phyloP scores from a whole-genome alignment of 352 stramenopile species.

The Pythium sukuiense region DNA sequence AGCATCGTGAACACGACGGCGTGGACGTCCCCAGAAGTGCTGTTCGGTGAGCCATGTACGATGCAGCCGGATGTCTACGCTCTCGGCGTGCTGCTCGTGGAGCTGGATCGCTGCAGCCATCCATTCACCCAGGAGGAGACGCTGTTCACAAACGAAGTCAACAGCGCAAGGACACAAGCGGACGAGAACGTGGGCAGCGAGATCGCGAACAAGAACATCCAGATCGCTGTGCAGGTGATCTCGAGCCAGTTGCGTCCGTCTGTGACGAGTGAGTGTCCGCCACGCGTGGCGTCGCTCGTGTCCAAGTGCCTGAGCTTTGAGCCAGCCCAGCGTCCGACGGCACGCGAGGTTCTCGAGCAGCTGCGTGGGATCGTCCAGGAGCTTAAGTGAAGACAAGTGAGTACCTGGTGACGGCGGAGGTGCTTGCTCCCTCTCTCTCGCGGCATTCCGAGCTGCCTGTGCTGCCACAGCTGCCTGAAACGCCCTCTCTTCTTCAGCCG shows the following conservation, averaged over 20 bases:
- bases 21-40: constrained; percentile 14
- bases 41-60: constrained; percentile 23
- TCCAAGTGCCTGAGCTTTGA: constrained; percentile 4
- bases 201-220: constrained; percentile 12
- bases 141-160: not conserved
- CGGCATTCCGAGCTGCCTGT: too few species aligned
- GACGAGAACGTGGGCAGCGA: not conserved
- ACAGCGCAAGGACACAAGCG: not conserved
- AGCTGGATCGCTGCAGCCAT: constrained; percentile 22
- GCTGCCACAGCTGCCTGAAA: too few species aligned
- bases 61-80: constrained; percentile 32
- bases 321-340: not conserved
- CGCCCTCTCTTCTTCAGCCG: too few species aligned
- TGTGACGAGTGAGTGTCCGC: not conserved
- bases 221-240: constrained; percentile 18
- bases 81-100: constrained; percentile 28
- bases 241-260: constrained; percentile 15
- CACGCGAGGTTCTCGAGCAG: not conserved
- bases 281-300: not conserved
- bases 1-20: constrained; percentile 20
- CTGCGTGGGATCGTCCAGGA: not conserved
- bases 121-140: not conserved
- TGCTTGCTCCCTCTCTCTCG: too few species aligned
- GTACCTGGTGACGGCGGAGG: too few species aligned
- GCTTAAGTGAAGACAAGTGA: too few species aligned